These are phyloP conservation scores for Zymoseptoria tritici DNA, from an alignment of 2,329 filamentous ascomycete species.

Conservation along the genomic window DNA sequence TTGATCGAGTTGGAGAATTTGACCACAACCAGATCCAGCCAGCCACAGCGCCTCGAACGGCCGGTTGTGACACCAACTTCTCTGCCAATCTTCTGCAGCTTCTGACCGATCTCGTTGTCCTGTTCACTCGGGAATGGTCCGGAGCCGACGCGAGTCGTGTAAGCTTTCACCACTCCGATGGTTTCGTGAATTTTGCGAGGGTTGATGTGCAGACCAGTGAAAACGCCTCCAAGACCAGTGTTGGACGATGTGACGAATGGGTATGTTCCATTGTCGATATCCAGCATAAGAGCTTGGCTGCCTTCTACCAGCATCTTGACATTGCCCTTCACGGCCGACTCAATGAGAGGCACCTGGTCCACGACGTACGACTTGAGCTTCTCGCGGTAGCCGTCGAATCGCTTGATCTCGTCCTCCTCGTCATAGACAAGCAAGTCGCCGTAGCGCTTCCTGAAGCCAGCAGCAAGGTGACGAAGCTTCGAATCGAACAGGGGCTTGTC, in stretches of 20 bases:
- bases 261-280: slow-evolving; percentile 57
- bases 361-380: slow-evolving; percentile 55
- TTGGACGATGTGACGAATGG: slow-evolving; percentile 55
- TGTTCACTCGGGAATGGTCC: slow-evolving; percentile 65
- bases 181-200: slow-evolving; percentile 54
- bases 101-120: slow-evolving; percentile 49
- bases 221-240: slow-evolving; percentile 54
- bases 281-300: slow-evolving; percentile 61
- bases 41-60: slow-evolving; percentile 54
- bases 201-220: slow-evolving; percentile 56
- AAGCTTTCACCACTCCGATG: slow-evolving; percentile 61
- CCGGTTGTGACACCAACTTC: slow-evolving; percentile 54
- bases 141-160: slow-evolving; percentile 51
- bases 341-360: slow-evolving; percentile 60
- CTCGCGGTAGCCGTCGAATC: slow-evolving; percentile 53
- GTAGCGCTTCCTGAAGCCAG: slow-evolving; percentile 60
- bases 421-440: slow-evolving; percentile 61
- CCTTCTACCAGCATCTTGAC: slow-evolving; percentile 61
- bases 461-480: slow-evolving; percentile 55
- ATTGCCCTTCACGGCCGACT: slow-evolving; percentile 51
- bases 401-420: slow-evolving; percentile 59
- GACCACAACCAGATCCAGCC: slow-evolving; percentile 61
- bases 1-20: slow-evolving; percentile 60
- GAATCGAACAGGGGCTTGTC: slow-evolving; percentile 57
- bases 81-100: slow-evolving; percentile 48